Percentiles rank a stretch among this genome's conserved stretches.
phyloP scores from a whole-genome alignment of 805 yeast species.

The Pichia manshurica region DNA sequence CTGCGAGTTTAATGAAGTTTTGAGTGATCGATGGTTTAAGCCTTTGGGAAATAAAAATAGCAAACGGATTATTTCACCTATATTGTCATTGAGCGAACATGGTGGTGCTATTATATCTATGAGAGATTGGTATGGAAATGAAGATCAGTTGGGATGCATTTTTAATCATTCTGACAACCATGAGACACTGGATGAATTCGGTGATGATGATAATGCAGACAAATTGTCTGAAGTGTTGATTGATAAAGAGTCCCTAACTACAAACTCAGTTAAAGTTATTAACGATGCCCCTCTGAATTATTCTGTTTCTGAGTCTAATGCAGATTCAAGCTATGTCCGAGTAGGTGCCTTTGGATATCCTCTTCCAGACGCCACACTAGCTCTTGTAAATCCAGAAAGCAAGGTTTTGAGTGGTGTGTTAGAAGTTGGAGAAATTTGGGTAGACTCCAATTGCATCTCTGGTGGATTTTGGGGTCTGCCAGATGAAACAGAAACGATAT shows the following conservation, averaged over 20 bases:
- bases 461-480: constrained; percentile 82
- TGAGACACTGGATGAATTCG: constrained; percentile 18
- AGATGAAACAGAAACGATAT: constrained; percentile 64
- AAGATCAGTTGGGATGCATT: constrained; percentile 53
- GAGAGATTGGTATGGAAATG: constrained; percentile 83
- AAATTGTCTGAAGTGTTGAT: constrained; percentile 62
- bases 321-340: constrained; percentile 42
- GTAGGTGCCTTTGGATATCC: constrained; percentile 95
- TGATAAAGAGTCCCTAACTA: constrained; percentile 65
- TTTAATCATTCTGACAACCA: constrained; percentile 32
- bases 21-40: constrained; percentile 82
- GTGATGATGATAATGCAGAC: constrained; percentile 21
- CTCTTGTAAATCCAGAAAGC: constrained; percentile 92
- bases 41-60: constrained; percentile 84
- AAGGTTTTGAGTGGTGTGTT: constrained; percentile 63
- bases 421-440: constrained; percentile 95
- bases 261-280: constrained; percentile 65
- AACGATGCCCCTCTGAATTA: constrained; percentile 52
- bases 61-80: constrained; percentile 75
- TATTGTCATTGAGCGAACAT: constrained; percentile 82
- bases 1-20: constrained; percentile 84
- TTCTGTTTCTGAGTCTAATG: constrained; percentile 27
- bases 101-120: constrained; percentile 94
- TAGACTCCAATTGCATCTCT: constrained; percentile 85
- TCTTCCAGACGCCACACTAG: constrained; percentile 86